Percentiles rank a stretch among this genome's conserved stretches.
phyloP scores from a whole-genome alignment of 1,284 basidiomycete species.

The Cryptococcus sp. region DNA sequence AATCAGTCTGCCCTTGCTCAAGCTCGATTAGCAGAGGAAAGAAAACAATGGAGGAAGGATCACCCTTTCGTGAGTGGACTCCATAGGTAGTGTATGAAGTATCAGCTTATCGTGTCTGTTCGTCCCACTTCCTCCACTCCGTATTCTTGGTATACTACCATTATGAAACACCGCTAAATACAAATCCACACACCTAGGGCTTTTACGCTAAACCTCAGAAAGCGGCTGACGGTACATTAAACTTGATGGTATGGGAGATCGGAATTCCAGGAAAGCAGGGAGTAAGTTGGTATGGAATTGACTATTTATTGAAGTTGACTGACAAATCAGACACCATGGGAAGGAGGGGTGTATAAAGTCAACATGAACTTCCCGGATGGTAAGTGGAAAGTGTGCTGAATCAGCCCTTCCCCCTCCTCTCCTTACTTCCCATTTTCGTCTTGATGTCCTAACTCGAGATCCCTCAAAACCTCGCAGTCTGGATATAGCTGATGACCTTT shows the following conservation, averaged over 20 bases:
- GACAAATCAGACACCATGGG: constrained; percentile 80
- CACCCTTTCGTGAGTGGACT: constrained; percentile 84
- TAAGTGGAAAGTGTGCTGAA: constrained; percentile 44
- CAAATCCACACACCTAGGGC: constrained; percentile 56
- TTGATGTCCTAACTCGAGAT: too few relatives aligned
- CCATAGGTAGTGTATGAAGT: not conserved
- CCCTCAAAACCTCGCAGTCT: not conserved
- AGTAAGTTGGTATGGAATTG: constrained; percentile 54
- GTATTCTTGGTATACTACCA: too few relatives aligned
- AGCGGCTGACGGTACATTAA: constrained; percentile 84
- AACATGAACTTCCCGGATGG: constrained; percentile 93
- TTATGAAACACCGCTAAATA: too few relatives aligned
- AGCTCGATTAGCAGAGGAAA: constrained; percentile 67
- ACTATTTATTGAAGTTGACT: constrained; percentile 26
- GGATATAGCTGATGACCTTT: constrained; percentile 10
- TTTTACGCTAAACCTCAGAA: constrained; percentile 94
- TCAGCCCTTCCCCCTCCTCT: not conserved
- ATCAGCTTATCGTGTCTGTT: not conserved
- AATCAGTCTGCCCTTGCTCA: constrained; percentile 34
- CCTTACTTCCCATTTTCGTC: not conserved
- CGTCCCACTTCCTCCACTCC: too few relatives aligned
- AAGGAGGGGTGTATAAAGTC: constrained; percentile 89
- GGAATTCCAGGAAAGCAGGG: constrained; percentile 82
- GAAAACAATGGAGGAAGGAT: constrained; percentile 98
- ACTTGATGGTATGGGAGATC: constrained; percentile 97